A percentile compares a stretch with the other conserved stretches of the same genome.
Conservation (phyloP, 2,329 filamentous ascomycete genomes). For the Claviceps monticola region DNA sequence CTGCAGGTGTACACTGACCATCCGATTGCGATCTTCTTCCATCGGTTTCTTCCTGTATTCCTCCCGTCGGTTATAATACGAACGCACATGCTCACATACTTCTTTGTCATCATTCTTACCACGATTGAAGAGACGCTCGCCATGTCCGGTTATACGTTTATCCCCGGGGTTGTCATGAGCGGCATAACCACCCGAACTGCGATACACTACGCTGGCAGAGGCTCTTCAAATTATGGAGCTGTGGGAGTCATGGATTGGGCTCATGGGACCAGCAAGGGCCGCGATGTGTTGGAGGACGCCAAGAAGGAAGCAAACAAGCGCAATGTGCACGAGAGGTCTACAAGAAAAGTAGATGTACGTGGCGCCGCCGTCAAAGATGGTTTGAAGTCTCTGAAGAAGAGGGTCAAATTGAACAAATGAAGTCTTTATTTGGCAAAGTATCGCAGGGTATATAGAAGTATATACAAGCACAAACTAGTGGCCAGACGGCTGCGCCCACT, state of each 20-base stretch:
- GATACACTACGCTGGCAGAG: slow-evolving; percentile 32
- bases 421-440: slow-evolving; percentile 7
- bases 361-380: slow-evolving; percentile 17
- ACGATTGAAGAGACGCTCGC: slow-evolving; percentile 54
- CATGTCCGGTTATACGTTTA: slow-evolving; percentile 52
- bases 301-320: slow-evolving; percentile 44
- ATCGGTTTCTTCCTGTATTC: slow-evolving; percentile 51
- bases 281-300: slow-evolving; percentile 38
- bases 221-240: slow-evolving; percentile 46
- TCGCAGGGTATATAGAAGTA: too few species aligned
- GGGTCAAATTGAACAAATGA: slow-evolving; percentile 14
- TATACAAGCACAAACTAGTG: too few species aligned
- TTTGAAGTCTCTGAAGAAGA: slow-evolving; percentile 15
- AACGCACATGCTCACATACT: slow-evolving; percentile 60
- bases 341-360: slow-evolving; percentile 19
- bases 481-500: too few species aligned
- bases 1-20: slow-evolving; percentile 55
- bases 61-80: slow-evolving; percentile 50
- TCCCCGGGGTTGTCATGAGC: slow-evolving; percentile 39
- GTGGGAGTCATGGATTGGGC: slow-evolving; percentile 51
- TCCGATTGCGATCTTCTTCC: slow-evolving; percentile 47
- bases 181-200: slow-evolving; percentile 31
- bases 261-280: slow-evolving; percentile 39
- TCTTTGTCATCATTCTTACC: slow-evolving; percentile 47
- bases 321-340: slow-evolving; percentile 29